These are phyloP conservation scores for Crithidia bombi DNA, from an alignment of 208 protist genomes.

Conservation along the genomic window DNA sequence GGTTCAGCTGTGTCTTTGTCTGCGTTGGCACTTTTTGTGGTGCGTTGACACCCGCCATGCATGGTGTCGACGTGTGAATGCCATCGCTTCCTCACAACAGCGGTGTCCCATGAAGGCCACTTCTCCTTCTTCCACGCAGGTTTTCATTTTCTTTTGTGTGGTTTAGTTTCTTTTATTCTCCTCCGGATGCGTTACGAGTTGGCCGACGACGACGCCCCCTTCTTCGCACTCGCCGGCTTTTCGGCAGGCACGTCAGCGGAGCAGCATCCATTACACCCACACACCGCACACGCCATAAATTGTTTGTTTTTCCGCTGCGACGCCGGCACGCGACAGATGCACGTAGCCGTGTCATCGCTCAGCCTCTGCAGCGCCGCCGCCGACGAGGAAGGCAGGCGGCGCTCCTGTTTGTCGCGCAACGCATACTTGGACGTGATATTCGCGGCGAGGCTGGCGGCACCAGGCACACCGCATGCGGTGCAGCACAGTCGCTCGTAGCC, in stretches of 20 bases:
- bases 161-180: background rate
- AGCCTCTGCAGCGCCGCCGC: constrained; percentile 3
- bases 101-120: too few species aligned
- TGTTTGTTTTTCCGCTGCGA: constrained; percentile 53
- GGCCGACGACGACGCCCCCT: constrained; percentile 2
- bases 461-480: constrained; percentile 76
- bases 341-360: constrained; percentile 36
- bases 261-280: constrained; percentile 79
- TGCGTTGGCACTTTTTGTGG: too few species aligned
- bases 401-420: constrained; percentile 52
- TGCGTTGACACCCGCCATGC: too few species aligned
- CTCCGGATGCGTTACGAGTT: background rate
- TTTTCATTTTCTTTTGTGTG: too few species aligned
- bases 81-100: too few species aligned
- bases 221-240: constrained; percentile 2
- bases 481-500: constrained; percentile 89
- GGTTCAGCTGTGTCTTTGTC: too few species aligned
- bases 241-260: constrained; percentile 42
- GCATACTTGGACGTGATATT: constrained; percentile 59
- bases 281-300: constrained; percentile 77
- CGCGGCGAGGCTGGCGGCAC: constrained; percentile 62
- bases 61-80: too few species aligned
- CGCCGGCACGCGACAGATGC: constrained; percentile 82
- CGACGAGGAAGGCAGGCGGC: constrained; percentile 24
- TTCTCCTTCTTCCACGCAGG: too few species aligned